phyloP scores from a whole-genome alignment of 306 rosid genomes.

The Acmispon strigosus region DNA sequence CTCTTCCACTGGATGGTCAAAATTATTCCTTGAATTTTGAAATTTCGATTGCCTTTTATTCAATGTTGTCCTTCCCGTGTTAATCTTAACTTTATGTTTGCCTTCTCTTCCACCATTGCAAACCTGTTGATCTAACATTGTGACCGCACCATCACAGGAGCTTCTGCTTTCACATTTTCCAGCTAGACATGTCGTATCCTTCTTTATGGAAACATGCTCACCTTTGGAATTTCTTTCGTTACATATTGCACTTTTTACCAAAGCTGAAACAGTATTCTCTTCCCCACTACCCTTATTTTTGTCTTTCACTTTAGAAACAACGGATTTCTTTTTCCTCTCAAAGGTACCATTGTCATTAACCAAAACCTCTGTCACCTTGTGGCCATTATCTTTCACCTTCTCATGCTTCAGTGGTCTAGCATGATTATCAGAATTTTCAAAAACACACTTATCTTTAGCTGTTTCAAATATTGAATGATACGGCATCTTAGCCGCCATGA shows the following conservation, averaged over 20 bases:
- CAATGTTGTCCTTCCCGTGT: slow-evolving; percentile 21
- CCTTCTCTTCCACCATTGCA: slow-evolving; percentile 32
- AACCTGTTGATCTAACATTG: slow-evolving; percentile 23
- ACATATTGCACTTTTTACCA: slow-evolving; percentile 22
- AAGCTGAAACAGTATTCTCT: slow-evolving; percentile 18
- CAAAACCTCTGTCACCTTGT: slow-evolving; percentile 15
- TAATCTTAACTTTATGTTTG: slow-evolving; percentile 9
- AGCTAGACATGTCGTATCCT: slow-evolving; percentile 23
- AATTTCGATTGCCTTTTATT: slow-evolving; percentile 39
- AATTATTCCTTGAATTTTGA: slow-evolving; percentile 31
- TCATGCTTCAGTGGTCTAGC: slow-evolving; percentile 24
- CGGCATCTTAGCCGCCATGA: slow-evolving; percentile 51
- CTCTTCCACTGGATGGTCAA: slow-evolving; percentile 28
- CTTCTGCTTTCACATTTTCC: slow-evolving; percentile 23
- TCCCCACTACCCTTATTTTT: slow-evolving; percentile 26
- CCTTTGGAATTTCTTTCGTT: slow-evolving; percentile 25
- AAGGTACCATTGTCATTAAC: slow-evolving; percentile 25
- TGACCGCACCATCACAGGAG: slow-evolving; percentile 10
- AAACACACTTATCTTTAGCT: slow-evolving; percentile 13
- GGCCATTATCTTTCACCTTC: slow-evolving; percentile 31
- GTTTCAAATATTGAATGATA: slow-evolving; percentile 53
- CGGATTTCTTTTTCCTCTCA: slow-evolving; percentile 32
- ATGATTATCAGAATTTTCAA: slow-evolving; percentile 29
- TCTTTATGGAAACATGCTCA: slow-evolving; percentile 20
- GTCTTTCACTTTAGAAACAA: slow-evolving; percentile 24